phyloP scores from a whole-genome alignment of 1,139 yeast species.

The Schizosaccharomyces versatilis region DNA sequence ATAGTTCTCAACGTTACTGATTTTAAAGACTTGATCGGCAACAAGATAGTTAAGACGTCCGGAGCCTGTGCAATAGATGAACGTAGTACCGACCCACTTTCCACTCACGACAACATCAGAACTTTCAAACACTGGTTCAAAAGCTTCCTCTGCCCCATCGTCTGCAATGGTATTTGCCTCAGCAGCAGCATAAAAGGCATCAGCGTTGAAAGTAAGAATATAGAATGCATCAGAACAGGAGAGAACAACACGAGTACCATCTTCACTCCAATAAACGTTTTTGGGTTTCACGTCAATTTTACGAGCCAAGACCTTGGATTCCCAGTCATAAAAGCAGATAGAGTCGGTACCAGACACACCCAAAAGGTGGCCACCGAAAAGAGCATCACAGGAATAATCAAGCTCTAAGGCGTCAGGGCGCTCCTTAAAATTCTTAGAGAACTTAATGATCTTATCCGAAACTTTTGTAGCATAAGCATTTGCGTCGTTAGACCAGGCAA shows the following conservation, averaged over 20 bases:
- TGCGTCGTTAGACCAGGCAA: slow-evolving; percentile 76
- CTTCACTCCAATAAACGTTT: slow-evolving; percentile 80
- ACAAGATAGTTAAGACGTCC: slow-evolving; percentile 84
- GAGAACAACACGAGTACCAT: slow-evolving; percentile 70
- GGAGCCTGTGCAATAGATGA: slow-evolving; percentile 64
- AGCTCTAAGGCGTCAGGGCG: slow-evolving; percentile 25
- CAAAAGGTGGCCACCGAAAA: slow-evolving; percentile 68
- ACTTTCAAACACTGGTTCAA: slow-evolving; percentile 65
- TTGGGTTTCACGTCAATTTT: slow-evolving; percentile 51
- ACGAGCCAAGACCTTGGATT: slow-evolving; percentile 57
- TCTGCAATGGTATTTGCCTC: slow-evolving; percentile 27
- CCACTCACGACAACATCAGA: slow-evolving; percentile 70
- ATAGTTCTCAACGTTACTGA: slow-evolving; percentile 80
- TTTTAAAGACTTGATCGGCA: slow-evolving; percentile 78
- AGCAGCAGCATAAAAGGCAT: slow-evolving; percentile 41
- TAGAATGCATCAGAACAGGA: slow-evolving; percentile 60
- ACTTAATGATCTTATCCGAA: slow-evolving; percentile 38
- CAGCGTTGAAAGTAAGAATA: slow-evolving; percentile 52
- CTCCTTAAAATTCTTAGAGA: slow-evolving; percentile 70
- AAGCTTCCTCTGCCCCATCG: slow-evolving; percentile 66
- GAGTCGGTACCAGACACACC: slow-evolving; percentile 54
- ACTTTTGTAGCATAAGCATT: slow-evolving; percentile 71
- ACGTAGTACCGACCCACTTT: slow-evolving; percentile 92
- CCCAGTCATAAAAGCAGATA: slow-evolving; percentile 86
- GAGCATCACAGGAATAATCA: slow-evolving; percentile 52